Evolutionary conservation across 2,329 filamentous ascomycete genomes (phyloP), one percentile per base, ranked within the genome.

Genomic region (Alternaria viburni): DNA sequence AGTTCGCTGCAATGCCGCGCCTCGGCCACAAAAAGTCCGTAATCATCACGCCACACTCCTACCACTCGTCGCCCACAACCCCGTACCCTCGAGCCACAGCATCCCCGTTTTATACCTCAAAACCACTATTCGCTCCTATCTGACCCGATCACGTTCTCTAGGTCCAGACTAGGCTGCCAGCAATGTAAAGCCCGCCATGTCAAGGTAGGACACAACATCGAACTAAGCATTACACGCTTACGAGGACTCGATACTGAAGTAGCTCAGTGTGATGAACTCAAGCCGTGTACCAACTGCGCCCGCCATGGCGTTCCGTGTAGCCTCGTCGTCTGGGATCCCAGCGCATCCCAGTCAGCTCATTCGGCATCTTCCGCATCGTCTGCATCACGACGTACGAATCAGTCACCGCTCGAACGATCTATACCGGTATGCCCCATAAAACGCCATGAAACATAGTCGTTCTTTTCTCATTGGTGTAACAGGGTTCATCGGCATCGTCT

Each of bases 161-260:
- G 68, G 50, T 73, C 70, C 45, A 66, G 70, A 55, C 54, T 73
- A 43, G 78, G 77, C 46, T 80, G 78, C 60, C 65, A 72, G 50
- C 77, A 78, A 62, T 80, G 77, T 64, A 80, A 80, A 66, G 69
- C 71, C 54, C 73, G 78, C 54, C 78, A 79, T 64, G 78, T 80
- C 12, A 80, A 80, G 70, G 78, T 79, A 66, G 56, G 73, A 65
- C 51, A 49, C 45, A 21, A 49, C 23, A 6, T 15, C 30, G 10
- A 21, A 28, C 21, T 10, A 46, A 25, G 54, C 47, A 49, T 64
- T 52, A 58, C 57, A 62, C 61, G 47, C 61, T 41, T 36, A 54
- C 28, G 9, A 25, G 25, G 21, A 26, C 26, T 26, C 44, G 28
- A 49, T 58, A 50, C 66, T 74, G 59, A 74, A 49, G 19, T 55